Evolutionary conservation across 495 filamentous ascomycete genomes (phyloP).

Genomic region (Annulohypoxylon moriforme): DNA sequence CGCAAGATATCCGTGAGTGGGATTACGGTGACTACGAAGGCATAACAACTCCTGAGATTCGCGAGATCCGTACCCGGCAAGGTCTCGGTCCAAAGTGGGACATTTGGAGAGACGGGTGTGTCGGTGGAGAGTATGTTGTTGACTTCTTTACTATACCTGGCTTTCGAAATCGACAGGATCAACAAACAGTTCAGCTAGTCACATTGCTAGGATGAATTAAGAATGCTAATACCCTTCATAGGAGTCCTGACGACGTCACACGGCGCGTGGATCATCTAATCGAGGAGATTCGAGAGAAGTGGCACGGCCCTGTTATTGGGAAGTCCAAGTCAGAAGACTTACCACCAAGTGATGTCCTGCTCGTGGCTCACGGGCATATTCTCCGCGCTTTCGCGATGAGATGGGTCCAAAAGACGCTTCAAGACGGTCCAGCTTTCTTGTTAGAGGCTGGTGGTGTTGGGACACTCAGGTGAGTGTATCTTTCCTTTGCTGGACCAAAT

Average conservation of each 20-base stretch:
- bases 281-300: constrained; percentile 71
- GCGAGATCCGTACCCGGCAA: constrained; percentile 66
- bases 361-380: constrained; percentile 87
- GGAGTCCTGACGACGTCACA: constrained; percentile 72
- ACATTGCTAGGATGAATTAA: background rate
- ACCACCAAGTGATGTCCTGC: constrained; percentile 63
- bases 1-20: constrained; percentile 89
- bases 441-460: constrained; percentile 88
- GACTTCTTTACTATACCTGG: background rate
- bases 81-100: constrained; percentile 73
- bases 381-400: constrained; percentile 90
- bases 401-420: constrained; percentile 78
- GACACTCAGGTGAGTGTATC: constrained; percentile 69
- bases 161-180: background rate
- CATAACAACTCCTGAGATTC: constrained; percentile 79
- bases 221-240: constrained; percentile 45
- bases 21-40: constrained; percentile 97
- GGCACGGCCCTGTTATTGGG: constrained; percentile 64
- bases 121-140: constrained; percentile 69
- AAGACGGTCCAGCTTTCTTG: constrained; percentile 73
- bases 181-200: background rate
- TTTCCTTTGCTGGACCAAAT: background rate
- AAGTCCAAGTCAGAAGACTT: constrained; percentile 56
- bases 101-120: constrained; percentile 87
- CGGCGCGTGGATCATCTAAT: constrained; percentile 80